Conservation (phyloP, 2,329 filamentous ascomycete genomes). For the Biscogniauxia mediterranea region DNA sequence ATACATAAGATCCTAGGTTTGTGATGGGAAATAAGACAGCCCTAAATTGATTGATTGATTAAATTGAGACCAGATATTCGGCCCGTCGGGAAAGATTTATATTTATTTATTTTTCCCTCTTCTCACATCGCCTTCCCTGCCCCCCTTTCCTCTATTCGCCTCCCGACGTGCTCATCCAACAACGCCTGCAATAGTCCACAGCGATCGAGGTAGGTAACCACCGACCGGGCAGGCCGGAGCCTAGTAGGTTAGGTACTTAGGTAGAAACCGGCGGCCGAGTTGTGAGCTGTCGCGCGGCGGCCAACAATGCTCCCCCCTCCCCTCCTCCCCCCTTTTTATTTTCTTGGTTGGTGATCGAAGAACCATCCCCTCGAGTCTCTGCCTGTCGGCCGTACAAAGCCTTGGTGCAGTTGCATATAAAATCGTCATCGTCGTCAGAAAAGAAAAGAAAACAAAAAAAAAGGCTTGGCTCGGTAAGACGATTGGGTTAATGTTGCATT, state of each 20-base stretch:
- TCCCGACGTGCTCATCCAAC: neutral
- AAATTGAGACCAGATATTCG: neutral
- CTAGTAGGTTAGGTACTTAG: too few relatives aligned
- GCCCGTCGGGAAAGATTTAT: neutral
- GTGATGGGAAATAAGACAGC: too few relatives aligned
- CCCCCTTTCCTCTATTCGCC: too few relatives aligned
- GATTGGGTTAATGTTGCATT: neutral
- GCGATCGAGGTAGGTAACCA: slow-evolving; percentile 24
- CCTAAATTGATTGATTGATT: neutral
- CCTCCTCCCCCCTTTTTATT: slow-evolving; percentile 5
- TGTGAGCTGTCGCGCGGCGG: too few relatives aligned
- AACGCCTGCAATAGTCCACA: slow-evolving; percentile 20
- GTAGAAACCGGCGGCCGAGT: slow-evolving; percentile 2
- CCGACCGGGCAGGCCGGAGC: slow-evolving; percentile 1
- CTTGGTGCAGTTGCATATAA: neutral
- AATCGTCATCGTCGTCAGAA: too few relatives aligned
- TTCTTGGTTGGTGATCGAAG: neutral
- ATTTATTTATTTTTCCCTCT: neutral
- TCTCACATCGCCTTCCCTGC: neutral
- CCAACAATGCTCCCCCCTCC: neutral
- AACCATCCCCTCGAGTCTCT: neutral
- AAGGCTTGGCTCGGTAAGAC: neutral
- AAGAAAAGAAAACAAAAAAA: neutral
- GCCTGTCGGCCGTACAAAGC: neutral
- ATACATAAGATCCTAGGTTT: too few relatives aligned